Percentiles rank a stretch among this genome's conserved stretches.
Evolutionary conservation across 345 rosid species (phyloP).

Genomic region (Hibiscus trionum): DNA sequence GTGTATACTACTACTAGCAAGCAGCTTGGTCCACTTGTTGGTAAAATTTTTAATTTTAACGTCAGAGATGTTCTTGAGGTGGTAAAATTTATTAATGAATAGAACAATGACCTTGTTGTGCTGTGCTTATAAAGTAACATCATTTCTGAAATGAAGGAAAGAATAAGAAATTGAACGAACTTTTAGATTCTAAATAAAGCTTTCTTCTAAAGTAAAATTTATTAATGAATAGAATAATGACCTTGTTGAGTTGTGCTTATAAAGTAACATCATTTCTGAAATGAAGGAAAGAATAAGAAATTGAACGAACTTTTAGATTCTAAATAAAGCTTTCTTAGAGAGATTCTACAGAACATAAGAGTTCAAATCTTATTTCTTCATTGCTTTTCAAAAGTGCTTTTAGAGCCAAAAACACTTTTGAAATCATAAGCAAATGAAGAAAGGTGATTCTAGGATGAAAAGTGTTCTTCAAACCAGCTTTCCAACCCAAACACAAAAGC

Average conservation of each 20-base stretch:
- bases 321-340: neutral
- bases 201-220: neutral
- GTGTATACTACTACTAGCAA: neutral
- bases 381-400: too few relatives aligned
- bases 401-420: too few relatives aligned
- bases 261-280: neutral
- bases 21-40: neutral
- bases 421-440: too few relatives aligned
- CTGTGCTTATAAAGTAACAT: neutral
- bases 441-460: too few relatives aligned
- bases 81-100: neutral
- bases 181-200: neutral
- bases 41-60: neutral
- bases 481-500: too few relatives aligned
- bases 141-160: neutral
- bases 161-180: neutral
- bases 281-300: neutral
- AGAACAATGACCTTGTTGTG: neutral
- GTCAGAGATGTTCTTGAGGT: neutral
- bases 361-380: neutral
- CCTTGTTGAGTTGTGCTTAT: neutral
- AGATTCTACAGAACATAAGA: neutral
- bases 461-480: too few relatives aligned
- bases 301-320: neutral
- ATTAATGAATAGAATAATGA: neutral